phyloP scores from a whole-genome alignment of 371 early-diverging fungal genomes.

The Apophysomyces ossiformis region DNA sequence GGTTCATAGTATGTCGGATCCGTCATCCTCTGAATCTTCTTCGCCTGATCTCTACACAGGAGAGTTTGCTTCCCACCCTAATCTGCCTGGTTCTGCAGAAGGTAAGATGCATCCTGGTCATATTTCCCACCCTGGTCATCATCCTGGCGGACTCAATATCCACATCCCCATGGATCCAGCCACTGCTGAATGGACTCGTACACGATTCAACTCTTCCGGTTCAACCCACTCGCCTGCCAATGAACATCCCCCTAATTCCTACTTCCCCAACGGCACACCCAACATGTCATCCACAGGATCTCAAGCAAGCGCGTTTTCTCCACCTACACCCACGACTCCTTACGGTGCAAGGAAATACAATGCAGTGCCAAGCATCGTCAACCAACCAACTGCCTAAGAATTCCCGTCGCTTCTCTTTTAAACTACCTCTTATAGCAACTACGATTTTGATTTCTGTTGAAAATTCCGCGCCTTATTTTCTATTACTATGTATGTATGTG shows the following conservation, averaged over 20 bases:
- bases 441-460: slow-evolving; percentile 7
- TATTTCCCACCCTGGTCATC: slow-evolving; percentile 3
- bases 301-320: slow-evolving; percentile 27
- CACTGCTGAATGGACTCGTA: slow-evolving; percentile 22
- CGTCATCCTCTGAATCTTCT: slow-evolving; percentile 27
- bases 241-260: slow-evolving; percentile 11
- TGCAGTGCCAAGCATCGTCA: slow-evolving; percentile 15
- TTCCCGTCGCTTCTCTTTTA: not conserved
- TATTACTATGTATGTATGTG: slow-evolving; percentile 10
- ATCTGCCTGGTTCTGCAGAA: slow-evolving; percentile 11
- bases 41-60: slow-evolving; percentile 30
- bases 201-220: slow-evolving; percentile 22
- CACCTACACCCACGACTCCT: slow-evolving; percentile 27
- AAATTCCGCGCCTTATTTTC: not conserved
- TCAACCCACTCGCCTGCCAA: slow-evolving; percentile 10
- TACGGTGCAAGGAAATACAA: slow-evolving; percentile 20
- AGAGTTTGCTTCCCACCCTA: slow-evolving; percentile 23
- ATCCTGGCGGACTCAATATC: slow-evolving; percentile 6
- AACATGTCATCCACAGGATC: slow-evolving; percentile 25
- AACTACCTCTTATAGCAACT: slow-evolving; percentile 3
- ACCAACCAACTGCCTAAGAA: slow-evolving; percentile 12
- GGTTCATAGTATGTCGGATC: slow-evolving; percentile 31
- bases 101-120: slow-evolving; percentile 10
- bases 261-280: slow-evolving; percentile 19
- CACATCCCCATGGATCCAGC: slow-evolving; percentile 23